Conservation (phyloP, 129 eudicot genomes). For the Chrysanthemum seticuspe region DNA sequence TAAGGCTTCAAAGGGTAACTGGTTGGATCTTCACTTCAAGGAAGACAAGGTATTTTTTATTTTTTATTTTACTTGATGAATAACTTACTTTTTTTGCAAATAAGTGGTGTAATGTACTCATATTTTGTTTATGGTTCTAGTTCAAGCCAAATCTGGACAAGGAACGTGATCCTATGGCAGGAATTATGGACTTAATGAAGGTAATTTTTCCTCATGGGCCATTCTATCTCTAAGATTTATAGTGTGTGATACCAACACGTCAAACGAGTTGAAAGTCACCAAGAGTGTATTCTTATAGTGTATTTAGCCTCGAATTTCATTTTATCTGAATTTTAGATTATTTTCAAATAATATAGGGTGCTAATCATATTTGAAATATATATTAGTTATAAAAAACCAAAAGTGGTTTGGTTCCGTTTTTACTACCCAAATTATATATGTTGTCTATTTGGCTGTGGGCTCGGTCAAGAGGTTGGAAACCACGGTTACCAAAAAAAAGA, state of each 20-base stretch:
- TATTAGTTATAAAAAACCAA: no score
- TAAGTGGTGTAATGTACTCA: neutral
- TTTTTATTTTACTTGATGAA: neutral
- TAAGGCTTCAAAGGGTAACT: conserved; percentile 88
- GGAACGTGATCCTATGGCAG: conserved; percentile 91
- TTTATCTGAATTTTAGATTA: no score
- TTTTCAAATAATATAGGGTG: no score
- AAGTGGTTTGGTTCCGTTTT: no score
- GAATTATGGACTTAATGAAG: conserved; percentile 98
- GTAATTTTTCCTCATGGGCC: conserved; percentile 24
- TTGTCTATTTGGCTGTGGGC: no score
- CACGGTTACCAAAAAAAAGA: no score
- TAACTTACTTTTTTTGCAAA: neutral
- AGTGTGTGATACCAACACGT: neutral
- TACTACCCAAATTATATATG: no score
- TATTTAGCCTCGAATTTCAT: no score
- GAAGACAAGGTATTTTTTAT: conserved; percentile 71
- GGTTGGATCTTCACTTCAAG: conserved; percentile 88
- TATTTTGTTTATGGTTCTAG: conserved; percentile 24
- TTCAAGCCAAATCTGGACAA: conserved; percentile 74
- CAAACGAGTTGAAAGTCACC: no score
- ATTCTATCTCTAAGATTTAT: neutral
- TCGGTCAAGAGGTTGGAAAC: no score
- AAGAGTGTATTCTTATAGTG: no score
- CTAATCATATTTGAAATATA: no score